Percentiles rank a stretch among this genome's conserved stretches.
Conservation (phyloP, 192 early-diverging fungal species). For the Diversispora eburnea region DNA sequence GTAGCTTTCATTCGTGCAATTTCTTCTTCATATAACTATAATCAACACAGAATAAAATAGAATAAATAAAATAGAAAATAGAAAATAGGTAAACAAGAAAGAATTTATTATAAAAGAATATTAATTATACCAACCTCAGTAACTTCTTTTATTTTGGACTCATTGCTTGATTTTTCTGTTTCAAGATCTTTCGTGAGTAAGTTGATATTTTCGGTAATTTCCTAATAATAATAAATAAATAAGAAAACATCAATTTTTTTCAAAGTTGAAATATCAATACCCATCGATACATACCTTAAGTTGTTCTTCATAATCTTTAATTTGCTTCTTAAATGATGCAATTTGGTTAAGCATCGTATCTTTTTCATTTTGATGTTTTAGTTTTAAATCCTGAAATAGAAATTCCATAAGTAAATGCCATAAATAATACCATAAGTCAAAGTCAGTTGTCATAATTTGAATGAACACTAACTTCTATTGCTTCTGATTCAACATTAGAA, state of each 20-base stretch:
- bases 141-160: too few species aligned
- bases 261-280: not conserved
- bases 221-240: too few species aligned
- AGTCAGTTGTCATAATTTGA: not conserved
- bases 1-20: too few species aligned
- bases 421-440: not conserved
- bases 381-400: not conserved
- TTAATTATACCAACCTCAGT: too few species aligned
- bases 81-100: too few species aligned
- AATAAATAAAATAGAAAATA: too few species aligned
- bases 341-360: constrained; percentile 4
- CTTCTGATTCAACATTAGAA: not conserved
- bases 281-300: not conserved
- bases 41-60: too few species aligned
- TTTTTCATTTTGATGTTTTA: constrained; percentile 13
- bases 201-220: too few species aligned
- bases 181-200: too few species aligned
- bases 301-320: constrained; percentile 17
- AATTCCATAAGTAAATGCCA: not conserved
- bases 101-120: too few species aligned
- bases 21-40: too few species aligned
- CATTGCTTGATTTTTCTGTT: too few species aligned
- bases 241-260: not conserved
- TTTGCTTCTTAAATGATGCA: constrained; percentile 4
- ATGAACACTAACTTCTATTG: not conserved